Evolutionary conservation across 2,329 filamentous ascomycete species (phyloP).

Genomic region (Aureobasidium sp.): DNA sequence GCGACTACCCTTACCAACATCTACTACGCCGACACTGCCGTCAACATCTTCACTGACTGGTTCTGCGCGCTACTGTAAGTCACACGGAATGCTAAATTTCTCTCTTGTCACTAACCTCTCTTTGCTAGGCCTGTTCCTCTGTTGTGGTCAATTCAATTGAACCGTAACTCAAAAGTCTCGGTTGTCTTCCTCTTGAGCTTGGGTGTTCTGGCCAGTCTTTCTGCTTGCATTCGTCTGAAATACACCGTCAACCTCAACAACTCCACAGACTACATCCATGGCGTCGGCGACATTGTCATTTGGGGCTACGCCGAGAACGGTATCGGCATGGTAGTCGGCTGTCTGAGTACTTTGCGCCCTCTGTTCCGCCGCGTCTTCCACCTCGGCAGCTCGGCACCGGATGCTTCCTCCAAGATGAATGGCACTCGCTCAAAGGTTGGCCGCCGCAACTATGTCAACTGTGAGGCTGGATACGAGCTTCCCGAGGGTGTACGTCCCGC

Average conservation of each 20-base stretch:
- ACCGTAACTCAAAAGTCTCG: constrained; percentile 35
- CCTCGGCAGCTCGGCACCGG: constrained; percentile 7
- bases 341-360: constrained; percentile 29
- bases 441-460: constrained; percentile 9
- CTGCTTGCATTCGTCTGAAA: constrained; percentile 29
- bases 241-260: constrained; percentile 32
- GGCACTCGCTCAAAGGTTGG: background rate
- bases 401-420: constrained; percentile 1
- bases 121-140: constrained; percentile 33
- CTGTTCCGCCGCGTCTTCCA: constrained; percentile 25
- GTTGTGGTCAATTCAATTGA: constrained; percentile 38
- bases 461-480: constrained; percentile 8
- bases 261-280: constrained; percentile 26
- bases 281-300: constrained; percentile 29
- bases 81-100: background rate
- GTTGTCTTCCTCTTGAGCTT: constrained; percentile 32
- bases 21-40: constrained; percentile 31
- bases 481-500: background rate
- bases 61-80: constrained; percentile 29
- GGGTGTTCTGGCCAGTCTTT: constrained; percentile 29
- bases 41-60: constrained; percentile 34
- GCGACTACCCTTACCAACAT: constrained; percentile 25
- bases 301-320: constrained; percentile 34
- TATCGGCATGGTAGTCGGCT: constrained; percentile 31
- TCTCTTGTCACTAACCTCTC: background rate